Percentiles rank a stretch among this genome's conserved stretches.
Conservation (phyloP, 2,329 filamentous ascomycete genomes). For the Colletotrichum nymphaeae region DNA sequence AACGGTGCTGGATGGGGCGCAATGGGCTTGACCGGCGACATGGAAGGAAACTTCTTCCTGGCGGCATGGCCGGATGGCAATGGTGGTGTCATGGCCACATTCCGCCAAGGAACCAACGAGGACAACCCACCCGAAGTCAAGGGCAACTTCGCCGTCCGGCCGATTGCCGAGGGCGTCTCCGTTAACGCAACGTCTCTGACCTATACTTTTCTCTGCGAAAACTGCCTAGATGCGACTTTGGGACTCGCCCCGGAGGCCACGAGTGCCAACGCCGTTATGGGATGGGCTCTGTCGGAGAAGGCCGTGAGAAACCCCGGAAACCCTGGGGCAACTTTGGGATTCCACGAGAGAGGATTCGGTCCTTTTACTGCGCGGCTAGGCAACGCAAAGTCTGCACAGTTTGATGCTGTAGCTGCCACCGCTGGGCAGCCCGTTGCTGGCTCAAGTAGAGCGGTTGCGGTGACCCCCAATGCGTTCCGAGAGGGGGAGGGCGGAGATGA, state of each 20-base stretch:
- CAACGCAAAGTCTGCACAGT: conserved; percentile 48
- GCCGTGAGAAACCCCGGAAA: conserved; percentile 39
- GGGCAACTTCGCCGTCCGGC: conserved; percentile 51
- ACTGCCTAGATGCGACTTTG: conserved; percentile 44
- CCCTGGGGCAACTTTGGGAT: conserved; percentile 41
- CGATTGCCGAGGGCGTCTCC: conserved; percentile 54
- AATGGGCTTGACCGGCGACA: conserved; percentile 55
- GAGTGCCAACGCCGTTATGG: conserved; percentile 45
- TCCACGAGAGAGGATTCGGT: conserved; percentile 47
- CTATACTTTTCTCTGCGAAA: conserved; percentile 59
- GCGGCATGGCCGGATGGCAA: conserved; percentile 55
- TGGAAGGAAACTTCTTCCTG: conserved; percentile 58
- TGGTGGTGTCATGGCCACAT: conserved; percentile 51
- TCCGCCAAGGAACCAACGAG: conserved; percentile 56
- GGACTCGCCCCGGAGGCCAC: conserved; percentile 43
- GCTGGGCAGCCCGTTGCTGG: conserved; percentile 48
- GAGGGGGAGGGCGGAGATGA: conserved; percentile 37
- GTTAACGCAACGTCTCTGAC: conserved; percentile 55
- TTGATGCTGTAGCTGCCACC: conserved; percentile 52
- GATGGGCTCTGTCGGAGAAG: conserved; percentile 47
- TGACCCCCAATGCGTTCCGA: conserved; percentile 28
- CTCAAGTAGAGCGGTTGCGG: conserved; percentile 35
- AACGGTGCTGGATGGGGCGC: conserved; percentile 57
- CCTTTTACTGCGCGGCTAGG: conserved; percentile 45
- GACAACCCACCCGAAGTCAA: conserved; percentile 55